A percentile compares a stretch with the other conserved stretches of the same genome.
These are phyloP conservation scores for Leccinum ochraceum DNA, from an alignment of 768 basidiomycete species.

Conservation along the genomic window DNA sequence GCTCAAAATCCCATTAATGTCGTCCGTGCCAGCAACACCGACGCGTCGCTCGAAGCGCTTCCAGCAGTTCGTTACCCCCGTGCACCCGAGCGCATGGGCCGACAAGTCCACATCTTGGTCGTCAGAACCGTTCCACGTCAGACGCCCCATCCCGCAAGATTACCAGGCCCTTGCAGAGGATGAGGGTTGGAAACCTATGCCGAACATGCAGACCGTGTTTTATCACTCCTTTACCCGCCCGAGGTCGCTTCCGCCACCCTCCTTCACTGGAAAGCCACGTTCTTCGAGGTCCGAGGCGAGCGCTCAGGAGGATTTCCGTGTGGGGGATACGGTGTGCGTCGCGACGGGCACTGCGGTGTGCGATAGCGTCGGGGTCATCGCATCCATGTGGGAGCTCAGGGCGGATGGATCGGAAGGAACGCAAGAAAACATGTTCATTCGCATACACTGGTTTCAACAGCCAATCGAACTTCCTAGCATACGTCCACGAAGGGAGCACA, in stretches of 20 bases:
- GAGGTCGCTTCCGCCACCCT: constrained; percentile 15
- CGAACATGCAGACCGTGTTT: constrained; percentile 28
- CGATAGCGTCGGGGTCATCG: constrained; percentile 69
- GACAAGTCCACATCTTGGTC: constrained; percentile 34
- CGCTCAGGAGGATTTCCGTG: constrained; percentile 39
- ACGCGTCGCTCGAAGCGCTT: constrained; percentile 40
- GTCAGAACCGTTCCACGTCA: constrained; percentile 22
- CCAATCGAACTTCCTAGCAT: constrained; percentile 62
- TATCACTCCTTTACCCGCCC: constrained; percentile 32
- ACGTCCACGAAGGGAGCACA: constrained; percentile 59
- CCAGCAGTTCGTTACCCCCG: constrained; percentile 34
- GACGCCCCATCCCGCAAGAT: constrained; percentile 28
- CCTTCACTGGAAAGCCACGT: constrained; percentile 17
- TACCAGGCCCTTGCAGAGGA: constrained; percentile 30
- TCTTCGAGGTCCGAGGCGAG: constrained; percentile 9
- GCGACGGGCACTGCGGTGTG: constrained; percentile 43
- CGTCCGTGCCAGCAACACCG: constrained; percentile 26
- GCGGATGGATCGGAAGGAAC: constrained; percentile 33
- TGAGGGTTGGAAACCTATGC: constrained; percentile 22
- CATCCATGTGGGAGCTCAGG: constrained; percentile 62
- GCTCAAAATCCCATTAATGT: constrained; percentile 5
- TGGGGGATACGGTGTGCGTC: constrained; percentile 72
- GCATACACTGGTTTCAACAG: constrained; percentile 76
- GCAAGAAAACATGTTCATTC: constrained; percentile 49
- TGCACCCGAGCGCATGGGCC: constrained; percentile 26